A percentile compares a stretch with the other conserved stretches of the same genome.
Evolutionary conservation across 371 early-diverging fungal genomes (phyloP).

Genomic region (Apophysomyces ossiformis): DNA sequence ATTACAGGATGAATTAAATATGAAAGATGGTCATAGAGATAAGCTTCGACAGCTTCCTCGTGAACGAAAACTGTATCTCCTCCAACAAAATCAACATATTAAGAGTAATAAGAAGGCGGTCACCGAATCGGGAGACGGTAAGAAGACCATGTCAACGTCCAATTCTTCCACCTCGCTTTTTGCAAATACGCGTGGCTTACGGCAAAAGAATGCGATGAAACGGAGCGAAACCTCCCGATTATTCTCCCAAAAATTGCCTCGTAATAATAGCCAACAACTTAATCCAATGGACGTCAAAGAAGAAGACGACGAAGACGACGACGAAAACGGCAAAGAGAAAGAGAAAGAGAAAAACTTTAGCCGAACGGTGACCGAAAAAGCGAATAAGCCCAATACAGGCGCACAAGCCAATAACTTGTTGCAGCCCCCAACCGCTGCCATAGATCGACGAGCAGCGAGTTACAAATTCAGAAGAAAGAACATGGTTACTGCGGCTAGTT

Average conservation of each 20-base stretch:
- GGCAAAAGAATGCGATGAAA: conserved; percentile 29
- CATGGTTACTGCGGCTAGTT: conserved; percentile 19
- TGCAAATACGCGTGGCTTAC: conserved; percentile 23
- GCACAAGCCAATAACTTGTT: conserved; percentile 2
- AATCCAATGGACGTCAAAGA: conserved; percentile 7
- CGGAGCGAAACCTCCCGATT: conserved; percentile 33
- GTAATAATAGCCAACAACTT: conserved; percentile 16
- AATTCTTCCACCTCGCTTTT: conserved; percentile 26
- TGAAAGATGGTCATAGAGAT: conserved; percentile 56
- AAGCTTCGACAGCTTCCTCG: conserved; percentile 54
- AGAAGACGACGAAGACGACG: background rate
- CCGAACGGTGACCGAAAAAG: background rate
- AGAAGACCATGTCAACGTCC: conserved; percentile 19
- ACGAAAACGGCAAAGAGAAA: background rate
- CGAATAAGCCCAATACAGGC: background rate
- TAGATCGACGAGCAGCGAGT: conserved; percentile 37
- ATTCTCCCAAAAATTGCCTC: conserved; percentile 14
- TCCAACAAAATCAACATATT: conserved; percentile 56
- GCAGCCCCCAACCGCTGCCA: conserved; percentile 8
- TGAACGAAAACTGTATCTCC: conserved; percentile 53
- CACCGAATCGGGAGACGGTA: background rate
- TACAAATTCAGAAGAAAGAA: conserved; percentile 40
- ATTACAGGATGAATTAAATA: conserved; percentile 60
- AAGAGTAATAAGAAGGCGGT: conserved; percentile 30
- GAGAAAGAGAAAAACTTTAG: background rate